phyloP scores from a whole-genome alignment of 495 filamentous ascomycete genomes.

The Aspergillus coremiiformis region DNA sequence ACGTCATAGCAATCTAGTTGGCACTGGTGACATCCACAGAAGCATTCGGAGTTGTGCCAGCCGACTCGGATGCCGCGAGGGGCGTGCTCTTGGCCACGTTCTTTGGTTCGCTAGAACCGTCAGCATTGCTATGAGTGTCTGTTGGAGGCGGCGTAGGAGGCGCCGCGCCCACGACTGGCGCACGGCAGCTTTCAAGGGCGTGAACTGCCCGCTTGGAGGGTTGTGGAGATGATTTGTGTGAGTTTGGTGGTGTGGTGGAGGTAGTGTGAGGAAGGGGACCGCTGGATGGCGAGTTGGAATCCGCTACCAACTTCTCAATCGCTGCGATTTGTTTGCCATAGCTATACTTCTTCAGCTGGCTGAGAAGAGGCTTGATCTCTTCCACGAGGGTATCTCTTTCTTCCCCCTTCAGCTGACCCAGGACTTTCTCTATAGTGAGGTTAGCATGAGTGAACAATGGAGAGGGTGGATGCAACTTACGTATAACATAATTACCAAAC shows the following conservation, averaged over 20 bases:
- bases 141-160: constrained; percentile 41
- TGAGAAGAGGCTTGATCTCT: constrained; percentile 66
- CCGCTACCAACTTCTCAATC: constrained; percentile 56
- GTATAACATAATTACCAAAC: constrained; percentile 95
- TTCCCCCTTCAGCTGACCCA: constrained; percentile 56
- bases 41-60: constrained; percentile 24
- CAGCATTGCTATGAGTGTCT: constrained; percentile 29
- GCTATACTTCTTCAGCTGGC: constrained; percentile 61
- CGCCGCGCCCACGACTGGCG: constrained; percentile 29
- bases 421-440: constrained; percentile 59
- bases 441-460: constrained; percentile 8
- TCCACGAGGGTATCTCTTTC: constrained; percentile 64
- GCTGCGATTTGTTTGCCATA: constrained; percentile 75
- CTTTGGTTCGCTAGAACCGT: constrained; percentile 27
- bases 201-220: constrained; percentile 32
- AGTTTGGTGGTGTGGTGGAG: constrained; percentile 38
- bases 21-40: constrained; percentile 25
- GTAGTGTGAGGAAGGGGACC: constrained; percentile 20
- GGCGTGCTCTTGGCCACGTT: constrained; percentile 29
- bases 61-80: constrained; percentile 27
- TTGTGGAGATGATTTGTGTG: constrained; percentile 42
- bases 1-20: constrained; percentile 18
- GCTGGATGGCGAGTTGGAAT: constrained; percentile 22
- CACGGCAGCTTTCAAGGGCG: constrained; percentile 23
- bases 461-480: constrained; percentile 49